Evolutionary conservation across 164 flowering plant species (phyloP).

Genomic region (Saururus chinensis): DNA sequence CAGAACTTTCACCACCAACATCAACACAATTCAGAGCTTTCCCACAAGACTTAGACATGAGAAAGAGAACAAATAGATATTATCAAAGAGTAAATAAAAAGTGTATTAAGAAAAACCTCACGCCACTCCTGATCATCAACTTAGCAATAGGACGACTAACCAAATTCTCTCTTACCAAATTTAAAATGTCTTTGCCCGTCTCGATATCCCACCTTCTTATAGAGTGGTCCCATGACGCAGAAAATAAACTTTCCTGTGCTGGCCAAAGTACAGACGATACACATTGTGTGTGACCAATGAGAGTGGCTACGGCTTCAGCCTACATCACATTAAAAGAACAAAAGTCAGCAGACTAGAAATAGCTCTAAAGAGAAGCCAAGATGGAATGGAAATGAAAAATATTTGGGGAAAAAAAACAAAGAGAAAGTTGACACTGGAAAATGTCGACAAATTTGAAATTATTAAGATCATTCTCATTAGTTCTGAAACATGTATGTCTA

Average conservation of each 20-base stretch:
- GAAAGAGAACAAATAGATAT: background rate
- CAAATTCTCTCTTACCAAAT: conserved; percentile 44
- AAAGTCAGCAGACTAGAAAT: background rate
- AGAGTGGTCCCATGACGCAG: conserved; percentile 96
- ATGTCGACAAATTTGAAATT: too few species aligned
- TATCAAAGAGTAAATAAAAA: background rate
- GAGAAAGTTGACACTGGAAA: too few species aligned
- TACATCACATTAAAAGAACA: conserved; percentile 14
- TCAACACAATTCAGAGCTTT: conserved; percentile 75
- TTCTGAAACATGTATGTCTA: too few species aligned
- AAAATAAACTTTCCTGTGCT: conserved; percentile 48
- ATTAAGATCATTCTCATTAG: too few species aligned
- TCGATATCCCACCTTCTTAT: conserved; percentile 87
- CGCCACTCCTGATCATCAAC: too few species aligned
- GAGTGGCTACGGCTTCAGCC: conserved; percentile 67
- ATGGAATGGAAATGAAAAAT: too few species aligned
- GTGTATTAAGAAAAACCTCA: too few species aligned
- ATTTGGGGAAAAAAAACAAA: too few species aligned
- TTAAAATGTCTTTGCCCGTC: conserved; percentile 55
- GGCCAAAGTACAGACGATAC: conserved; percentile 88
- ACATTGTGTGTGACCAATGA: conserved; percentile 84
- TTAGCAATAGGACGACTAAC: too few species aligned
- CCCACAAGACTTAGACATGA: conserved; percentile 47
- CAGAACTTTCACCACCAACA: conserved; percentile 83
- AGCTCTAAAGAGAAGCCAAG: background rate